These are phyloP conservation scores for Penicillium odoratum DNA, from an alignment of 495 filamentous ascomycete genomes.

Conservation along the genomic window DNA sequence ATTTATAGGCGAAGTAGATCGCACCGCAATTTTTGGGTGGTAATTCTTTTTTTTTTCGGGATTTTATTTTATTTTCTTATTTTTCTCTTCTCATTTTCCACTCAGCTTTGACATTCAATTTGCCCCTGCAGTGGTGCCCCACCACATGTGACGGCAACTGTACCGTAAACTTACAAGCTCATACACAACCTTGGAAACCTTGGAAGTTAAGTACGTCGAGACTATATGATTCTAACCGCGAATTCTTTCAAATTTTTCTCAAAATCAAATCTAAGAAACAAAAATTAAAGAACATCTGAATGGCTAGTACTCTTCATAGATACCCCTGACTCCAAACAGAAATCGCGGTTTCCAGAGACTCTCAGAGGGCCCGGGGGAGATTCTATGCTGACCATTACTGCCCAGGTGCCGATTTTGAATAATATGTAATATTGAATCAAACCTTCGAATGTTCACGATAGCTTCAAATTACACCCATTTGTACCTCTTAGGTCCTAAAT, in stretches of 20 bases:
- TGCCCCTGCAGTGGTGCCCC: conserved; percentile 8
- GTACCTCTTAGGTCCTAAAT: neutral
- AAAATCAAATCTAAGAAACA: neutral
- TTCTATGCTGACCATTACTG: conserved; percentile 6
- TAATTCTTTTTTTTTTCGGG: conserved; percentile 8
- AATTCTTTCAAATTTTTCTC: conserved; percentile 1
- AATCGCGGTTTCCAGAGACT: conserved; percentile 9
- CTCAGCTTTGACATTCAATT: conserved; percentile 11
- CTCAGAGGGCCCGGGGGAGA: too few relatives aligned
- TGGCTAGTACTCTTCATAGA: conserved; percentile 5
- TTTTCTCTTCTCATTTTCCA: conserved; percentile 8
- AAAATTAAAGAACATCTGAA: neutral
- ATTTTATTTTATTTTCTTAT: too few relatives aligned
- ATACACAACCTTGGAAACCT: conserved; percentile 6
- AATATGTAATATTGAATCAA: conserved; percentile 8
- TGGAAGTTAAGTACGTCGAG: conserved; percentile 5
- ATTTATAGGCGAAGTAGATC: conserved; percentile 10
- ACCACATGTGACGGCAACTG: conserved; percentile 6
- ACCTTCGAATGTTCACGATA: conserved; percentile 3
- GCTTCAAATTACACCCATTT: conserved; percentile 7
- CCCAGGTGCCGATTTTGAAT: conserved; percentile 8
- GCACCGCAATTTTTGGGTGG: conserved; percentile 3
- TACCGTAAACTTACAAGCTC: conserved; percentile 11
- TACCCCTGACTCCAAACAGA: conserved; percentile 7
- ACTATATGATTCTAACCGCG: conserved; percentile 3